These are phyloP conservation scores for Penicillium verhagenii DNA, from an alignment of 495 filamentous ascomycete genomes.

Conservation along the genomic window DNA sequence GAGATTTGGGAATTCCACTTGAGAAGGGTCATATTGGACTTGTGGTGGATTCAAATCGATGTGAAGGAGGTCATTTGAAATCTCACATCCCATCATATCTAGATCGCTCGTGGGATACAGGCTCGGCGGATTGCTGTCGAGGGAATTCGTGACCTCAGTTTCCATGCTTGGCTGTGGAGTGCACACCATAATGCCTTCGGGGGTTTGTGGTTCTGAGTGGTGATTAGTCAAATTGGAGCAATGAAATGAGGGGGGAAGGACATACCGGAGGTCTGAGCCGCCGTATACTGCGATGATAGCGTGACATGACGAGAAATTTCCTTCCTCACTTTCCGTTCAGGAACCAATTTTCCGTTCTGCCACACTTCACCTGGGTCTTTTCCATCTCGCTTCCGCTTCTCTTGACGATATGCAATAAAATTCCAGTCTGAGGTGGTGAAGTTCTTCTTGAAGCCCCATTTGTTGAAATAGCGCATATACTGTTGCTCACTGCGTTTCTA, in stretches of 20 bases:
- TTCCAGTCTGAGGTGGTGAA: not conserved
- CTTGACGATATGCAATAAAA: not conserved
- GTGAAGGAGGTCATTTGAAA: not conserved
- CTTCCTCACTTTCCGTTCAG: not conserved
- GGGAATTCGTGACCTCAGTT: not conserved
- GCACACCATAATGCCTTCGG: not conserved
- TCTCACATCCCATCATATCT: not conserved
- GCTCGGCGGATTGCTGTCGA: not conserved
- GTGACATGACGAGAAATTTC: not conserved
- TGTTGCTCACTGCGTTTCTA: not conserved
- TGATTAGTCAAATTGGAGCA: not conserved
- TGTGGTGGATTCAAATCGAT: not conserved
- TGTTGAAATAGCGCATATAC: not conserved
- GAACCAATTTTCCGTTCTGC: not conserved
- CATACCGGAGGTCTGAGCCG: not conserved
- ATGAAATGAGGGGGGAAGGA: not conserved
- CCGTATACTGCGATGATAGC: not conserved
- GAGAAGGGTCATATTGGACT: not conserved
- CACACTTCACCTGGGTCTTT: not conserved
- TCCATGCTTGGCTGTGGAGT: not conserved
- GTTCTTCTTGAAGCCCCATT: constrained; percentile 1
- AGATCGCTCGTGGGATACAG: not conserved
- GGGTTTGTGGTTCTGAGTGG: not conserved
- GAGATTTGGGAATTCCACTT: not conserved
- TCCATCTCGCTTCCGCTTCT: not conserved